Base-by-base conservation (phyloP, 768 basidiomycete genomes). In the Panus rudis region DNA sequence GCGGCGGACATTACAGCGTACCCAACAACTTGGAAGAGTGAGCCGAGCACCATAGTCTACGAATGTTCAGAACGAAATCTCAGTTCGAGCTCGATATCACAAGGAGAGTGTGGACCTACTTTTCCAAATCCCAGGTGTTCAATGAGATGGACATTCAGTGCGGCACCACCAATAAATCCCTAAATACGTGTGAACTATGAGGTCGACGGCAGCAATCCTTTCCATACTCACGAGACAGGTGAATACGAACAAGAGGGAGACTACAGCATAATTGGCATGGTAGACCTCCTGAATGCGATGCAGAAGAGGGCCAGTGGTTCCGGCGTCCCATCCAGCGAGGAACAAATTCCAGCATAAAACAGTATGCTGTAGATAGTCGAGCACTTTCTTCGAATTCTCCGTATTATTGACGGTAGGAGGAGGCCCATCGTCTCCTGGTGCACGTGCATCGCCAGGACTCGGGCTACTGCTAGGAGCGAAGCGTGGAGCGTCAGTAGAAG, bases 301-400 rank as follows among this genome's bases (percentile, higher is more conserved):
- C 6, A 90, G 60, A n/a, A 90, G 61, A 1, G 87, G 84, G 3
- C 87, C 86, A 13, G 74, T 71, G 0, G 78, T 72, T 11, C 78
- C 79, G 57, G 85, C 84, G 50, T 79, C 84, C 84, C 84, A 89
- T n/a, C 86, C 86, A 14, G 68, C 69, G 8, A 83, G 63, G 42
- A 77, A 78, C 34, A 80, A 42, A 4, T 67, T 61, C 64, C 68
- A 75, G 49, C 78, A 81, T 21, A 81, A 61, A 1, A 78, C 59
- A n/a, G 60, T 43, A 42, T 79, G 73, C 48, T 84, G 79, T 20
- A 78, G 56, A 26, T 19, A n/a, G n/a, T n/a, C n/a, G n/a, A n/a
- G n/a, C n/a, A n/a, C n/a, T n/a, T n/a, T n/a, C n/a, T n/a, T n/a
- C n/a, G n/a, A n/a, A n/a, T n/a, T n/a, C n/a, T n/a, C n/a, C n/a